These are phyloP conservation scores for Calamus simplicifolius DNA, from an alignment of 176 grass and related monocot genomes.

Conservation along the genomic window DNA sequence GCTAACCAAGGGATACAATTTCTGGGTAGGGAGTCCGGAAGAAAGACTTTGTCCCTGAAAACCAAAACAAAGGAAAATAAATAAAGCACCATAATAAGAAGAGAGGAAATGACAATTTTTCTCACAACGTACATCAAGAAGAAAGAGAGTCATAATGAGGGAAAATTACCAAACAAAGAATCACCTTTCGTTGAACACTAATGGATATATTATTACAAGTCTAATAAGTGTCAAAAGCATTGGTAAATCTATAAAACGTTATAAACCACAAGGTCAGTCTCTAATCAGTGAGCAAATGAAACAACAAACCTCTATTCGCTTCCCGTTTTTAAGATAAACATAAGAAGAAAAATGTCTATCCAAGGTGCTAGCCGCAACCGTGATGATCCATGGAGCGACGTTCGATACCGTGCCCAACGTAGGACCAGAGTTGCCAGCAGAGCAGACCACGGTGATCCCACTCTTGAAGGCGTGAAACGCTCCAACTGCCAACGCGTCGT, in stretches of 20 bases:
- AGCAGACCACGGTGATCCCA: conserved; percentile 62
- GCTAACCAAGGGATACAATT: conserved; percentile 55
- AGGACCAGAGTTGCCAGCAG: conserved; percentile 70
- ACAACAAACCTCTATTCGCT: conserved; percentile 40
- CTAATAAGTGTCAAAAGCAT: no score
- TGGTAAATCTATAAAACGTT: no score
- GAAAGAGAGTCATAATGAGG: no score
- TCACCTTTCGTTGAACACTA: no score
- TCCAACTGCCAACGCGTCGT: conserved; percentile 70
- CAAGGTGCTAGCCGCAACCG: conserved; percentile 70
- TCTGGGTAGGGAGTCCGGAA: conserved; percentile 27
- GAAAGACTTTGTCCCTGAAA: conserved; percentile 78
- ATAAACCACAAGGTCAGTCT: no score
- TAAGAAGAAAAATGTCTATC: conserved; percentile 74
- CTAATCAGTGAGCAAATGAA: not conserved
- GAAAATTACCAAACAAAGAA: no score
- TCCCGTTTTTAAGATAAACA: conserved; percentile 39
- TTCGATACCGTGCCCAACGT: conserved; percentile 52
- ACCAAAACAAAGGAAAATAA: not conserved
- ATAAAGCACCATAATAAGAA: not conserved
- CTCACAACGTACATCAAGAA: no score
- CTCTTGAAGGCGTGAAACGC: conserved; percentile 72
- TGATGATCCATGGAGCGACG: conserved; percentile 80
- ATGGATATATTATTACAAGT: no score
- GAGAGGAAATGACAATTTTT: not conserved